Conservation (phyloP, 2,329 filamentous ascomycete species). For the Ophiocordyceps camponoti-floridani region DNA sequence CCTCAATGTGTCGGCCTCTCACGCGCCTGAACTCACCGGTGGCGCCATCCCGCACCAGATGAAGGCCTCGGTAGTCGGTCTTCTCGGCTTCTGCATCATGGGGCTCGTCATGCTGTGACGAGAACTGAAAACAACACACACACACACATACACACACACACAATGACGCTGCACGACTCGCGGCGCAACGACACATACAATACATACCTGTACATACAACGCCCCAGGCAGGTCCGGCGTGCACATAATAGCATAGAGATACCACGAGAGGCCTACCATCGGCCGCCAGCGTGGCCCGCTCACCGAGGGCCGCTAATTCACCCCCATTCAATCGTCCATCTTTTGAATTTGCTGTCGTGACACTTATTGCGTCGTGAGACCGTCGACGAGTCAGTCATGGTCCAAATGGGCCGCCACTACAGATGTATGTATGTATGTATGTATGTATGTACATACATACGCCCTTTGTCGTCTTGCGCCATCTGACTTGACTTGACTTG, state of each 20-base stretch:
- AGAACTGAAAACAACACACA: not conserved
- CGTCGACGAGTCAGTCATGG: not conserved
- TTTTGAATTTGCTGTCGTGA: not conserved
- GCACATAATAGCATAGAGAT: constrained; percentile 3
- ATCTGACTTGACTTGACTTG: too few relatives aligned
- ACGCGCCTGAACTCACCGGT: constrained; percentile 11
- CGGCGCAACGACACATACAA: not conserved
- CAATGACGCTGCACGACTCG: constrained; percentile 2
- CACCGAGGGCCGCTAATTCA: constrained; percentile 1
- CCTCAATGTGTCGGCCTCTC: constrained; percentile 10
- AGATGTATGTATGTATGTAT: too few relatives aligned
- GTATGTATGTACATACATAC: too few relatives aligned
- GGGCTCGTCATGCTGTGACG: constrained; percentile 15
- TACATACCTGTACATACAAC: constrained; percentile 1
- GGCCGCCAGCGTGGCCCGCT: not conserved
- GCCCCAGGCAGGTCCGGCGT: constrained; percentile 3
- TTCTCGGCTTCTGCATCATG: constrained; percentile 19
- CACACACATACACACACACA: not conserved
- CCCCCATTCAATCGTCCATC: not conserved
- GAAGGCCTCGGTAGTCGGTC: constrained; percentile 15
- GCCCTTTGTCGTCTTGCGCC: too few relatives aligned
- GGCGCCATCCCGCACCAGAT: constrained; percentile 14
- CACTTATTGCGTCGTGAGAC: too few relatives aligned
- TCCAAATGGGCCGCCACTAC: too few relatives aligned
- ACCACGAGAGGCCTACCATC: constrained; percentile 1